Evolutionary conservation across 805 yeast genomes (phyloP).

Genomic region (Ogataea wickerhamii): DNA sequence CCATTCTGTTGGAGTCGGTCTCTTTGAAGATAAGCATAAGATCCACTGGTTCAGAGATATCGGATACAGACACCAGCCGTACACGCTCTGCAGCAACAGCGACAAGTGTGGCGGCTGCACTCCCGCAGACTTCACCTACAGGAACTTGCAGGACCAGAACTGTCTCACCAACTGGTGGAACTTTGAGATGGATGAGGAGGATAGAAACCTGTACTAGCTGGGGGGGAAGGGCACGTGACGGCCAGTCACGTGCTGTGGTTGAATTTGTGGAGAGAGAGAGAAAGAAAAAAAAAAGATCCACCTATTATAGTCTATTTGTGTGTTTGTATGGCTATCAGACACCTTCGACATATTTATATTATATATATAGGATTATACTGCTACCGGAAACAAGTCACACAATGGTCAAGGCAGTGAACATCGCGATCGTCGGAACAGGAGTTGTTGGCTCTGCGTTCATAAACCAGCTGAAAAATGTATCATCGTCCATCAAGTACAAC

Average conservation of each 20-base stretch:
- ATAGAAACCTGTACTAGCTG: constrained; percentile 21
- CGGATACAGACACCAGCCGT: constrained; percentile 75
- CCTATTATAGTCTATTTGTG: no score
- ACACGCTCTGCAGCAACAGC: constrained; percentile 51
- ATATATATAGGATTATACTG: no score
- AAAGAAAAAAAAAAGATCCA: no score
- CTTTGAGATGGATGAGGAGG: constrained; percentile 33
- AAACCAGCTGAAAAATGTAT: constrained; percentile 66
- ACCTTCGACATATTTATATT: no score
- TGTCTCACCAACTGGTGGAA: constrained; percentile 72
- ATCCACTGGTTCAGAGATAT: constrained; percentile 88
- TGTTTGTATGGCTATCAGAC: no score
- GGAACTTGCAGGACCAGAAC: constrained; percentile 58
- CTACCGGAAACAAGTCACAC: no score
- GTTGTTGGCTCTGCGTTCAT: constrained; percentile 93
- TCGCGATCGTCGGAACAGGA: constrained; percentile 84
- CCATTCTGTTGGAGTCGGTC: constrained; percentile 67
- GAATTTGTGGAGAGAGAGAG: no score
- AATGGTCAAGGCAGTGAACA: constrained; percentile 57
- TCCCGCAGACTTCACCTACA: constrained; percentile 54
- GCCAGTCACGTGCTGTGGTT: no score
- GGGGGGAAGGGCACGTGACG: not conserved
- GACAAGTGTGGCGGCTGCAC: constrained; percentile 57
- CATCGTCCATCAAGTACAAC: constrained; percentile 61
- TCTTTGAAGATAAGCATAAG: constrained; percentile 64